Percentiles rank a stretch among this genome's conserved stretches.
These are phyloP conservation scores for Colletotrichum sojae DNA, from an alignment of 2,329 filamentous ascomycete species.

Conservation along the genomic window DNA sequence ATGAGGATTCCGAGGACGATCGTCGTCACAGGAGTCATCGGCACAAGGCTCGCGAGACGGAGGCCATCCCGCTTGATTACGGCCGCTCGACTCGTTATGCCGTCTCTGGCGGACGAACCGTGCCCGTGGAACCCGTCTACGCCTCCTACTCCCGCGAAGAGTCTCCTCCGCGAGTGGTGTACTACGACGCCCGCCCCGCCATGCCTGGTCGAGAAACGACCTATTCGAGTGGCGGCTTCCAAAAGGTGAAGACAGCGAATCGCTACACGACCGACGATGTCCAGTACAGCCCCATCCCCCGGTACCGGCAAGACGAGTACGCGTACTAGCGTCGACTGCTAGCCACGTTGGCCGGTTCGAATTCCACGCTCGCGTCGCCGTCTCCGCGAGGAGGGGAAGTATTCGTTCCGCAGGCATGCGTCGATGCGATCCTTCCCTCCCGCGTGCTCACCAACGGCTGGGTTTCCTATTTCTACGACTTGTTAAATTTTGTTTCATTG, in stretches of 20 bases:
- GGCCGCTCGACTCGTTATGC: slow-evolving; percentile 31
- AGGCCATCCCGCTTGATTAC: slow-evolving; percentile 42
- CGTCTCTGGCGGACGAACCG: slow-evolving; percentile 45
- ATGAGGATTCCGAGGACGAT: slow-evolving; percentile 53
- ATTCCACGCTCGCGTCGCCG: background rate
- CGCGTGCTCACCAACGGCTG: background rate
- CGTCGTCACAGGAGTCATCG: slow-evolving; percentile 51
- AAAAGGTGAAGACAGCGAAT: slow-evolving; percentile 54
- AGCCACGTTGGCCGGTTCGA: background rate
- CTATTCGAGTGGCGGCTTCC: slow-evolving; percentile 47
- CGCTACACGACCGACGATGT: slow-evolving; percentile 49
- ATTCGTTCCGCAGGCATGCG: slow-evolving; percentile 32
- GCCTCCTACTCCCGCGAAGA: slow-evolving; percentile 45
- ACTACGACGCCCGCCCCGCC: slow-evolving; percentile 45
- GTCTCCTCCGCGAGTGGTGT: slow-evolving; percentile 26
- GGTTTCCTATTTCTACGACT: background rate
- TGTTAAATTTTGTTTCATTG: slow-evolving; percentile 16
- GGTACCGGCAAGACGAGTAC: slow-evolving; percentile 47
- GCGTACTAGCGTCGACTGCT: background rate
- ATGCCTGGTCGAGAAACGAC: slow-evolving; percentile 49
- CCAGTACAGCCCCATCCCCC: slow-evolving; percentile 48
- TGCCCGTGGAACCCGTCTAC: slow-evolving; percentile 43
- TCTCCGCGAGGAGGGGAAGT: slow-evolving; percentile 21
- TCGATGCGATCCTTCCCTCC: slow-evolving; percentile 8
- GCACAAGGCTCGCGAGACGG: slow-evolving; percentile 53